phyloP scores from a whole-genome alignment of 2,329 filamentous ascomycete genomes.

The Pseudogymnoascus sp. region DNA sequence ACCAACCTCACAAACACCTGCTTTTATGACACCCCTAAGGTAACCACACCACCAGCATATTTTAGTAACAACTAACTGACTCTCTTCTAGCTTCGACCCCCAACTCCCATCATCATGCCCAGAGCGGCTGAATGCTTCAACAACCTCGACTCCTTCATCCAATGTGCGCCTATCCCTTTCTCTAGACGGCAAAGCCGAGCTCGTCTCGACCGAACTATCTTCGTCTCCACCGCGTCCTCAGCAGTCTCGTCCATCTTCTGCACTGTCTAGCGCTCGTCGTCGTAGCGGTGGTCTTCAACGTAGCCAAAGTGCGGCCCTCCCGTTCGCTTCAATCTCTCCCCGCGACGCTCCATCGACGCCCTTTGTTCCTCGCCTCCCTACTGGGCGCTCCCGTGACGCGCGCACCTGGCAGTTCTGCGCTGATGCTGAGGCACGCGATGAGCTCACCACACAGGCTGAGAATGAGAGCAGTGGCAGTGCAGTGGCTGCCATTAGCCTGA shows the following conservation, averaged over 20 bases:
- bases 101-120: slow-evolving; percentile 25
- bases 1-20: slow-evolving; percentile 29
- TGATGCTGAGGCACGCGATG: slow-evolving; percentile 70
- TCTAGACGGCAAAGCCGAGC: slow-evolving; percentile 82
- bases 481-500: slow-evolving; percentile 70
- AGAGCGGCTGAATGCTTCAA: slow-evolving; percentile 20
- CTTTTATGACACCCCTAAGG: slow-evolving; percentile 36
- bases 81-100: slow-evolving; percentile 18
- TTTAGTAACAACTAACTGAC: slow-evolving; percentile 12
- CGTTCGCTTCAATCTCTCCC: slow-evolving; percentile 49
- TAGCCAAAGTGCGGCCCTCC: slow-evolving; percentile 58
- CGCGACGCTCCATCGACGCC: slow-evolving; percentile 33
- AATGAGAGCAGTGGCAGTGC: slow-evolving; percentile 74
- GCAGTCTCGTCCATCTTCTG: slow-evolving; percentile 40
- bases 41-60: slow-evolving; percentile 27
- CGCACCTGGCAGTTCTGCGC: slow-evolving; percentile 89
- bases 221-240: slow-evolving; percentile 60
- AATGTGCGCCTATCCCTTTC: slow-evolving; percentile 70
- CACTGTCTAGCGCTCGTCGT: slow-evolving; percentile 35
- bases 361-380: slow-evolving; percentile 45
- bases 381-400: slow-evolving; percentile 76
- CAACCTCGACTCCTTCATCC: slow-evolving; percentile 17
- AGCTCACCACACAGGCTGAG: slow-evolving; percentile 72
- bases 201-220: slow-evolving; percentile 60
- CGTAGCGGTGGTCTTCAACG: slow-evolving; percentile 51